These are phyloP conservation scores for Lavandula angustifolia DNA, from an alignment of 257 asterid species.

Conservation along the genomic window DNA sequence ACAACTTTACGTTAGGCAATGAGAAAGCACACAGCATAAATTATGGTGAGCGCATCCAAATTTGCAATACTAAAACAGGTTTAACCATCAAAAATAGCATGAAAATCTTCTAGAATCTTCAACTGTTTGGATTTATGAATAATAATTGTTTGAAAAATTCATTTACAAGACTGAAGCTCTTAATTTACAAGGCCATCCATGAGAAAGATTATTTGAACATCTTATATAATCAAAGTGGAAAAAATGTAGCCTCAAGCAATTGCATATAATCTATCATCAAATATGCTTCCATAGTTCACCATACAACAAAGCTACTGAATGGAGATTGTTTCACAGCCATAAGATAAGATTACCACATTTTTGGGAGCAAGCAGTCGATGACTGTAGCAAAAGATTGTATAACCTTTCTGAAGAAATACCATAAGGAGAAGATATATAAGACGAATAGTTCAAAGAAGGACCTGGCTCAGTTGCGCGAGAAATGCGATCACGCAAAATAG, in stretches of 20 bases:
- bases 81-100: neutral
- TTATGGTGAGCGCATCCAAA: neutral
- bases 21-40: neutral
- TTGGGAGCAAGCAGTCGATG: neutral
- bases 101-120: neutral
- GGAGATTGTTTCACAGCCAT: too few relatives aligned
- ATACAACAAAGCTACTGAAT: too few relatives aligned
- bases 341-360: too few relatives aligned
- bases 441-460: slow-evolving; percentile 32
- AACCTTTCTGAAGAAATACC: slow-evolving; percentile 4
- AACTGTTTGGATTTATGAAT: neutral
- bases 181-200: too few relatives aligned
- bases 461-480: slow-evolving; percentile 79
- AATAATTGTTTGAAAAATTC: too few relatives aligned
- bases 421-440: slow-evolving; percentile 12
- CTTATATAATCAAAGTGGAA: too few relatives aligned
- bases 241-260: too few relatives aligned
- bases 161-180: too few relatives aligned
- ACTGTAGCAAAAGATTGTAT: neutral
- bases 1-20: neutral
- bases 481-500: slow-evolving; percentile 84
- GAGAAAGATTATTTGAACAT: too few relatives aligned
- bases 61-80: neutral
- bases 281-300: too few relatives aligned
- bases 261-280: too few relatives aligned